phyloP scores from a whole-genome alignment of 305 asterid genomes.

The Plantago lanceolata region DNA sequence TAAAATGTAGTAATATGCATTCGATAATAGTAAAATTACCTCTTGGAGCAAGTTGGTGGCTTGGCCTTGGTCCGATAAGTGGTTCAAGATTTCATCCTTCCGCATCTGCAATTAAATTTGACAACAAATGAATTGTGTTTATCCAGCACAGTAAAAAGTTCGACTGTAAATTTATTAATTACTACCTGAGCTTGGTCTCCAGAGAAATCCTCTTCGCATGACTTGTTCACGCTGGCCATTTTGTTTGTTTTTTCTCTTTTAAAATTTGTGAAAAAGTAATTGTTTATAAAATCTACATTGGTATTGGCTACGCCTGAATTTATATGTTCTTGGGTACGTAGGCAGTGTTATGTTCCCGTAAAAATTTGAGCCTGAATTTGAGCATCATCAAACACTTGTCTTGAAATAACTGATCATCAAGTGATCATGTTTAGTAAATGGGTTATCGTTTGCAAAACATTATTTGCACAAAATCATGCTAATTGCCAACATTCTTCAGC shows the following conservation, averaged over 20 bases:
- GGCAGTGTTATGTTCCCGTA: background rate
- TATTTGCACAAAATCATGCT: no score
- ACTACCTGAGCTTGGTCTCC: constrained; percentile 62
- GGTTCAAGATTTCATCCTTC: constrained; percentile 36
- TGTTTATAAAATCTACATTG: background rate
- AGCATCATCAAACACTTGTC: constrained; percentile 29
- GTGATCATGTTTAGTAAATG: no score
- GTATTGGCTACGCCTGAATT: constrained; percentile 7
- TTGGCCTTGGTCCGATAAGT: constrained; percentile 32
- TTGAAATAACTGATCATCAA: no score
- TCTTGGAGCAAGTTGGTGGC: constrained; percentile 45
- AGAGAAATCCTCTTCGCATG: constrained; percentile 23
- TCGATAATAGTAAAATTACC: no score
- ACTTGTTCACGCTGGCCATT: constrained; percentile 38
- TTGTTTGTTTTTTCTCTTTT: constrained; percentile 10
- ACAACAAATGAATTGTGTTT: background rate
- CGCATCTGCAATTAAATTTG: constrained; percentile 36
- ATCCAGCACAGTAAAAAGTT: background rate
- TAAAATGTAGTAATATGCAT: no score
- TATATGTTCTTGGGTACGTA: constrained; percentile 19
- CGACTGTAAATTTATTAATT: background rate
- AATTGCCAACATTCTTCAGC: no score
- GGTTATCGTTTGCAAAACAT: no score
- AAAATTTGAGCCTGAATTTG: constrained; percentile 15
- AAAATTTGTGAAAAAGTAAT: background rate